Base-by-base conservation (phyloP, 129 eudicot species). In the Flaveria robusta region DNA sequence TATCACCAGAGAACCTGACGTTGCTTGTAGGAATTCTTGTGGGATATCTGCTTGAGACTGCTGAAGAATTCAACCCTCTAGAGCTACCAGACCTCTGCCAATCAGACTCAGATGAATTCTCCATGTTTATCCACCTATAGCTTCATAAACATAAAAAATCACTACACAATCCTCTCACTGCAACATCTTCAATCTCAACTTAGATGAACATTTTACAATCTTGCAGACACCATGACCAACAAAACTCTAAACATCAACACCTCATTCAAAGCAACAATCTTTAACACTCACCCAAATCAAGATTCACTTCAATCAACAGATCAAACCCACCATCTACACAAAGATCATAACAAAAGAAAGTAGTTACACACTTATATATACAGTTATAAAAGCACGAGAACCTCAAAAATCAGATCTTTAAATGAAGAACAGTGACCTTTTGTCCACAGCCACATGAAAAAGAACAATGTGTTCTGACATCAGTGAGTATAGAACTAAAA, bases 371-470 rank as follows among this genome's bases (percentile, higher is more conserved):
- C 37, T 31, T 4, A 31, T 31, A 31, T 4, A 31, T 31, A 31
- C 37, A 31, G 37, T 5, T 31, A 31, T 31, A 31, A 5, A 54
- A 83, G 68, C 56, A 49, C 41, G 71, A 59, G 65, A 85, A 80
- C 83, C 83, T 67, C 85, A 79, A 68, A 83, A 84, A 86, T 91
- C 87, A 81, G 49, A 82, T 66, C 84, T 85, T 63, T 49, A 56
- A 55, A 66, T 55, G 73, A 74, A 68, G 73, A 82, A 74, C 66
- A 69, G 78, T 79, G 77, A 77, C 80, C 77, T 81, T 85, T 74
- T 59, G 77, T 82, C 88, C 86, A 74, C 88, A 87, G 86, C 96
- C 96, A 87, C 91, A 87, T 81, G 87, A 87, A 82, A 70, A 70
- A 26, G 74, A 70, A 51, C 34, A 37, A 43, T 64, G 27, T 72